These are phyloP conservation scores for Backusella morwellensis DNA, from an alignment of 192 early-diverging fungal genomes.

Conservation along the genomic window DNA sequence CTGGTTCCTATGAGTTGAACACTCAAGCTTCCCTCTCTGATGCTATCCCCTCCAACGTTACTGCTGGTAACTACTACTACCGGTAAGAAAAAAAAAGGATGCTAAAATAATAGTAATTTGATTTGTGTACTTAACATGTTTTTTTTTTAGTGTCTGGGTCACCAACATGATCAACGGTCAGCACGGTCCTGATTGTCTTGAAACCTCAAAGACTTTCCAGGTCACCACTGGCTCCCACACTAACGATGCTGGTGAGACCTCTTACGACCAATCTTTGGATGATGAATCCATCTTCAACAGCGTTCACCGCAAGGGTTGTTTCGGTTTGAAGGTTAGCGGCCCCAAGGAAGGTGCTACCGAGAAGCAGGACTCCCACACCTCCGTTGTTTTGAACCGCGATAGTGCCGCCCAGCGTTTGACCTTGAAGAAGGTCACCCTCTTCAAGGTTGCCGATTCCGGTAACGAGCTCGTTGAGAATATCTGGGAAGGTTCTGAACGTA, in stretches of 20 bases:
- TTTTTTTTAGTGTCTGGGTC: constrained; percentile 24
- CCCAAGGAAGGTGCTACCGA: constrained; percentile 13
- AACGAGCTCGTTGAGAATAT: constrained; percentile 14
- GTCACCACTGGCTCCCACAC: constrained; percentile 15
- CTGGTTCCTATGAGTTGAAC: constrained; percentile 21
- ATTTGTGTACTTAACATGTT: background rate
- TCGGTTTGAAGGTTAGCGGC: constrained; percentile 17
- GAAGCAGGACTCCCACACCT: constrained; percentile 8
- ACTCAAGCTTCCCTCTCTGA: constrained; percentile 25
- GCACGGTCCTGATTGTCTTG: constrained; percentile 26
- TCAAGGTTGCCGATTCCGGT: constrained; percentile 3
- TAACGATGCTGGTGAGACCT: constrained; percentile 16
- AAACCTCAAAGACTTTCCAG: constrained; percentile 27
- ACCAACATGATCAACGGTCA: constrained; percentile 24
- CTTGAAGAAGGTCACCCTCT: constrained; percentile 20
- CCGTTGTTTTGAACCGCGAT: constrained; percentile 17
- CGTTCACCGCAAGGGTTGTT: constrained; percentile 22
- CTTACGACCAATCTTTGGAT: constrained; percentile 11
- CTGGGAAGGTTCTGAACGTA: constrained; percentile 8
- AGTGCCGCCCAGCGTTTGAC: constrained; percentile 21
- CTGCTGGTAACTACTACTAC: constrained; percentile 26
- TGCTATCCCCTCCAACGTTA: background rate
- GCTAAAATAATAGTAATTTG: background rate
- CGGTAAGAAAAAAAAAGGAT: background rate
- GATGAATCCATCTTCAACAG: constrained; percentile 19